A percentile compares a stretch with the other conserved stretches of the same genome.
phyloP scores from a whole-genome alignment of 805 yeast species.

The Cyberlindnera petersonii region DNA sequence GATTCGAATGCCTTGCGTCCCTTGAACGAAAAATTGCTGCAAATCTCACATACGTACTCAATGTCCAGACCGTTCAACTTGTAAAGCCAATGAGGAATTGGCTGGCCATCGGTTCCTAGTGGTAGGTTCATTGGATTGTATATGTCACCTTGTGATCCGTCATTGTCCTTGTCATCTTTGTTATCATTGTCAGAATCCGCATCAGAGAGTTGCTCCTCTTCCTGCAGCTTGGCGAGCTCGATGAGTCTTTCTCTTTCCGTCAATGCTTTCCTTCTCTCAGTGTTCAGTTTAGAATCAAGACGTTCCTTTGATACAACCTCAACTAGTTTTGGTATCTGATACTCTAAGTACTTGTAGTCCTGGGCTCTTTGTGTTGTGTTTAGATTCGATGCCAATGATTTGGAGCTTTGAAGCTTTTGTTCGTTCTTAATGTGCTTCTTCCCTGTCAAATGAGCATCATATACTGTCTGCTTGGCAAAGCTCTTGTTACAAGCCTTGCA shows the following conservation, averaged over 20 bases:
- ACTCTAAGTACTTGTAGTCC: slow-evolving; percentile 35
- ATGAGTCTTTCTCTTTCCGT: slow-evolving; percentile 51
- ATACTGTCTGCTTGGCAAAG: slow-evolving; percentile 65
- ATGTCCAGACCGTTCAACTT: slow-evolving; percentile 82
- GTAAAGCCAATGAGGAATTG: slow-evolving; percentile 91
- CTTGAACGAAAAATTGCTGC: slow-evolving; percentile 68
- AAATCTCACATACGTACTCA: slow-evolving; percentile 75
- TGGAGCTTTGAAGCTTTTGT: slow-evolving; percentile 6
- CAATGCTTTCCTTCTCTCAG: slow-evolving; percentile 61
- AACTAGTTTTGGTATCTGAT: slow-evolving; percentile 28
- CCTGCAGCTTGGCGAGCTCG: slow-evolving; percentile 25
- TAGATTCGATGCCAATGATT: background rate
- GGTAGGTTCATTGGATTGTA: slow-evolving; percentile 60
- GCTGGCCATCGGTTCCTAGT: slow-evolving; percentile 82
- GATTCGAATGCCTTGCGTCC: slow-evolving; percentile 70
- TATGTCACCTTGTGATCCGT: slow-evolving; percentile 22
- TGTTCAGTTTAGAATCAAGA: slow-evolving; percentile 51
- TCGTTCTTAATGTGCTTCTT: slow-evolving; percentile 65
- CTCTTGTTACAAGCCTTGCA: slow-evolving; percentile 62
- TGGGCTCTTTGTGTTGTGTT: slow-evolving; percentile 9
- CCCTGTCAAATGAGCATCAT: slow-evolving; percentile 63
- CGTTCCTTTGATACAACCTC: slow-evolving; percentile 38
- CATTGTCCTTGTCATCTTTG: slow-evolving; percentile 15
- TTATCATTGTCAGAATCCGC: slow-evolving; percentile 34
- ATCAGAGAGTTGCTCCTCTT: slow-evolving; percentile 23